Base-by-base conservation (phyloP, 176 grass and related monocot species). In the Leersia perrieri region DNA sequence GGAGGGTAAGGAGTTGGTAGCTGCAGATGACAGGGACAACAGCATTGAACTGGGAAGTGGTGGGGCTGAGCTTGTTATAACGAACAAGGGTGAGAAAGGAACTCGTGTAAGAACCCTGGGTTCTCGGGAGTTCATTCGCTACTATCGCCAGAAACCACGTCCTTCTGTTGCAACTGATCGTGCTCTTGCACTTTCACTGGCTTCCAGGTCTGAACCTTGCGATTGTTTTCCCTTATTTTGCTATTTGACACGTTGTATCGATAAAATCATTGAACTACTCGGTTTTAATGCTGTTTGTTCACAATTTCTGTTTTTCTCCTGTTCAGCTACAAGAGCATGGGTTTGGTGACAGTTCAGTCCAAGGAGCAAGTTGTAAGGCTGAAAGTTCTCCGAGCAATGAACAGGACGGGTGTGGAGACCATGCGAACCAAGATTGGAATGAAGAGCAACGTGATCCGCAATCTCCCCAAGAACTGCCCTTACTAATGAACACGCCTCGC, bases 391-490 rank as follows among this genome's bases (percentile, higher is more conserved):
- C 86, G 81, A 31, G 84, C 88, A 68, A 93, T 99, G 88, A 99
- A 84, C 79, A 92, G 1, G 72, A 68, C 60, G 2, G 92, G 96
- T 11, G 88, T 99, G 3, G 90, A 99, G 49, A 74, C 33, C 0
- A 99, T 95, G 96, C 80, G 96, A 12, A 85, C 76, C 25, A 99
- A 93, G 84, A 95, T 95, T 1, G 90, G 90, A 8, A 99, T 93
- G 88, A 99, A 90, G 86, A 95, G 87, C 66, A 99, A 99, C 61
- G 87, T 99, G 63, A 95, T 95, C 71, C 73, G 93, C 20, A 95
- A 99, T 57, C 96, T 99, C n/a, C 96, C 96, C 3, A 99, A 90
- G 77, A 99, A 99, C 81, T 83, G 86, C 57, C 86, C 92, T 1
- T 90, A 99, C 79, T 99, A 98, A 75, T 49, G 22, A 4, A 13